Conservation (phyloP, 2,329 filamentous ascomycete genomes). For the Ophiostoma populinum region DNA sequence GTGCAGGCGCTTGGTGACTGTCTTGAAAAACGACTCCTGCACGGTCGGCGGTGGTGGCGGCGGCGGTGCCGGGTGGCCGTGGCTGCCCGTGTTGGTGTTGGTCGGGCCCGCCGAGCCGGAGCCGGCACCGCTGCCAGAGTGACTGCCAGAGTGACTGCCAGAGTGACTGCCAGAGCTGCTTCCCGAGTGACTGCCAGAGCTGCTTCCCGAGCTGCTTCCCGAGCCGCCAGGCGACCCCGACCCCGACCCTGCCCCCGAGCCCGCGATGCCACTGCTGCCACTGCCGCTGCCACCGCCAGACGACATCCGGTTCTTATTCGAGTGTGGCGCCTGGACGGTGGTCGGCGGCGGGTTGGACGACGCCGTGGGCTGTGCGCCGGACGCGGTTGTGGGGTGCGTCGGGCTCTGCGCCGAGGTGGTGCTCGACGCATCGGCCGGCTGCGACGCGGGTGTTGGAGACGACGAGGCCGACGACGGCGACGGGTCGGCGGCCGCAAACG, state of each 20-base stretch:
- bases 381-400: too few species aligned
- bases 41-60: conserved; percentile 49
- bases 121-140: background rate
- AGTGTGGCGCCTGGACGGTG: conserved; percentile 5
- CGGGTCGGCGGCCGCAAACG: background rate
- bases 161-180: too few species aligned
- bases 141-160: background rate
- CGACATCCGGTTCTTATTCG: conserved; percentile 15
- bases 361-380: too few species aligned
- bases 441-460: background rate
- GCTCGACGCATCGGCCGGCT: background rate
- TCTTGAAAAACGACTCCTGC: conserved; percentile 96
- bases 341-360: conserved; percentile 2
- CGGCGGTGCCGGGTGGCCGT: conserved; percentile 15
- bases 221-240: too few species aligned
- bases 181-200: too few species aligned
- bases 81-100: conserved; percentile 19
- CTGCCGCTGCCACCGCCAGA: background rate
- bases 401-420: background rate
- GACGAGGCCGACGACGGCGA: background rate
- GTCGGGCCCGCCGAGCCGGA: background rate
- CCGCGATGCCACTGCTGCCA: background rate
- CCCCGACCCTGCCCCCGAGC: too few species aligned
- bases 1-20: conserved; percentile 80
- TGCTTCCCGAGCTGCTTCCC: background rate